These are phyloP conservation scores for Rubia peregrina DNA, from an alignment of 305 asterid species.

Conservation along the genomic window DNA sequence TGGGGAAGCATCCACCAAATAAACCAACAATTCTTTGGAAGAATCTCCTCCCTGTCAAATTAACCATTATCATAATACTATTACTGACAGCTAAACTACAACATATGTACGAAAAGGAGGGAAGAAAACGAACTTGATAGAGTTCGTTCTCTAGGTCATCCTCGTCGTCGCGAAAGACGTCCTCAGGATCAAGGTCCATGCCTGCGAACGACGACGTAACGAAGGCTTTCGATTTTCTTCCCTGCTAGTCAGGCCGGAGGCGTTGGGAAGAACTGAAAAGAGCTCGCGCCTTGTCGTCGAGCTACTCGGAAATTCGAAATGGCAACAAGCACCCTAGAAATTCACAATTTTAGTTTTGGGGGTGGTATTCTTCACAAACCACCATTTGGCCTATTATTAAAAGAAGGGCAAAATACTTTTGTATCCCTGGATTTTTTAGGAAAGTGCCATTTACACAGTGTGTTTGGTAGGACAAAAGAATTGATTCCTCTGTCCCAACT, in stretches of 20 bases:
- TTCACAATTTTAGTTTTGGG: neutral
- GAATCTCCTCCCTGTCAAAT: conserved; percentile 51
- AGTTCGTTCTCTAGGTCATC: conserved; percentile 53
- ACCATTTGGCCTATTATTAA: too few relatives aligned
- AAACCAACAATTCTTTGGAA: conserved; percentile 61
- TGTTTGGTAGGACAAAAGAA: too few relatives aligned
- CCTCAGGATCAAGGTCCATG: conserved; percentile 90
- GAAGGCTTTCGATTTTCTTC: conserved; percentile 8
- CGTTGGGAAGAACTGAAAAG: neutral
- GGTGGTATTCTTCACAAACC: too few relatives aligned
- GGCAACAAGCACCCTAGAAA: neutral
- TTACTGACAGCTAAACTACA: neutral
- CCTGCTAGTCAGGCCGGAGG: neutral
- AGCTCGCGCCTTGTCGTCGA: neutral
- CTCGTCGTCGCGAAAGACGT: conserved; percentile 74
- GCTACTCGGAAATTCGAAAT: neutral
- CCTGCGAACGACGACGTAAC: conserved; percentile 1
- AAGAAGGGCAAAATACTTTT: neutral
- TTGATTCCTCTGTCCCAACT: too few relatives aligned
- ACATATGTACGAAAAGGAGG: neutral
- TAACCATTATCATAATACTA: neutral
- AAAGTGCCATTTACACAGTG: too few relatives aligned
- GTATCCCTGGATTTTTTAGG: neutral
- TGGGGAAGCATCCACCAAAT: conserved; percentile 88
- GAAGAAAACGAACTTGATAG: conserved; percentile 32